Evolutionary conservation across 805 yeast species (phyloP), one percentile per base, ranked within the genome.

Genomic region (Candida coquimbonensis): DNA sequence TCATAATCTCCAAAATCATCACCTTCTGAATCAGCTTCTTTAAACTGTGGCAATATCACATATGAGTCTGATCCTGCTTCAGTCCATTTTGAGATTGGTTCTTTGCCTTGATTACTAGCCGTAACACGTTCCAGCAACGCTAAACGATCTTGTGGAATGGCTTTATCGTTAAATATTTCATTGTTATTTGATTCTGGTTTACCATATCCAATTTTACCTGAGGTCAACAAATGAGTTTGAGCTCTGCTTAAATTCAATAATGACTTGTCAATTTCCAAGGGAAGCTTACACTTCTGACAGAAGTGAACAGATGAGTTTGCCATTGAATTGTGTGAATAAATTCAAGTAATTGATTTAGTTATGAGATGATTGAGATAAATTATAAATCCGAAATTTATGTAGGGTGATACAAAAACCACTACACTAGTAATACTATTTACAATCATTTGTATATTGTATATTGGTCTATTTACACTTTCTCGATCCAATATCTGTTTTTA

Each of bases 211-310:
- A 41, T 53, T 45, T 56, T 67, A 7, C 65, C 67, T n/a, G 64
- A 63, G 0, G 75, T 65, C 17, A 84, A 63, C 21, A 82, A 66
- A 36, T 74, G 72, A 4, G 73, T 64, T 57, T 83, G 89, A 0
- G 81, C 79, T 21, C 70, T 65, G 40, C 77, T 72, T 25, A 82
- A 59, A 31, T 72, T 73, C 19, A 66, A 60, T 13, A 84, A 59
- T 0, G 87, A 74, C 12, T 72, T 72, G 57, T 83, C 86, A 6
- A 82, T 63, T 12, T 61, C 57, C 31, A 84, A 57, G 1, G 86
- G 83, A 19, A 76, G 67, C 47, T 76, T 71, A 61, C 91, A 84
- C 53, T 78, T 65, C 56, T 78, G 85, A 62, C 93, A 84, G 36
- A 64, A 64, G 56, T 46, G 47, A 39, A 33, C 37, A 53, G 62